Percentiles rank a stretch among this genome's conserved stretches.
These are phyloP conservation scores for Albophoma yamanashiensis DNA, from an alignment of 2,329 filamentous ascomycete species.

Conservation along the genomic window DNA sequence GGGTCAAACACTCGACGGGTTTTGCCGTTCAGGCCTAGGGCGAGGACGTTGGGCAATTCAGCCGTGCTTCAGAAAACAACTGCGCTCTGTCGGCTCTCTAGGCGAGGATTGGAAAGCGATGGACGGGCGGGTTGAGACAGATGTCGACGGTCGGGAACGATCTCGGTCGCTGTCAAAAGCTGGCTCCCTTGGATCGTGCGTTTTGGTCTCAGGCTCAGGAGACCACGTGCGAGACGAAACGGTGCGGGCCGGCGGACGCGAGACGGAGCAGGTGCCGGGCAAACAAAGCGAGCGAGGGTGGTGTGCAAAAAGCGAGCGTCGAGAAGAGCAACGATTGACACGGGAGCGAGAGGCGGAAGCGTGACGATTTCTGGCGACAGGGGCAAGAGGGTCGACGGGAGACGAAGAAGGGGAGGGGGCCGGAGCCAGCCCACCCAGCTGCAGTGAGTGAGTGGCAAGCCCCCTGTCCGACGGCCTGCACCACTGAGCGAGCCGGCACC, in stretches of 20 bases:
- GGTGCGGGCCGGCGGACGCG: not conserved
- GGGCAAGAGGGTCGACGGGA: conserved; percentile 1
- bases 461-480: not conserved
- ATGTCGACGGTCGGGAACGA: not conserved
- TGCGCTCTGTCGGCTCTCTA: not conserved
- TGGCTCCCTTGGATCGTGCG: conserved; percentile 1
- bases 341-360: conserved; percentile 9
- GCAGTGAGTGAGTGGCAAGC: not conserved
- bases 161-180: not conserved
- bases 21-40: not conserved
- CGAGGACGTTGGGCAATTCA: not conserved
- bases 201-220: not conserved
- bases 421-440: not conserved
- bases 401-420: not conserved
- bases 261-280: not conserved
- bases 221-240: not conserved
- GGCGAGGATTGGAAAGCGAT: not conserved
- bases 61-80: not conserved
- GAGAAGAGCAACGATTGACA: conserved; percentile 4
- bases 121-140: not conserved
- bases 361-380: not conserved
- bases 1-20: not conserved
- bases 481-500: not conserved
- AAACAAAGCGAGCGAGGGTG: conserved; percentile 6
- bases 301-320: conserved; percentile 3